phyloP scores from a whole-genome alignment of 225 moss, liverwort and hornwort genomes.

The Asterella californica region DNA sequence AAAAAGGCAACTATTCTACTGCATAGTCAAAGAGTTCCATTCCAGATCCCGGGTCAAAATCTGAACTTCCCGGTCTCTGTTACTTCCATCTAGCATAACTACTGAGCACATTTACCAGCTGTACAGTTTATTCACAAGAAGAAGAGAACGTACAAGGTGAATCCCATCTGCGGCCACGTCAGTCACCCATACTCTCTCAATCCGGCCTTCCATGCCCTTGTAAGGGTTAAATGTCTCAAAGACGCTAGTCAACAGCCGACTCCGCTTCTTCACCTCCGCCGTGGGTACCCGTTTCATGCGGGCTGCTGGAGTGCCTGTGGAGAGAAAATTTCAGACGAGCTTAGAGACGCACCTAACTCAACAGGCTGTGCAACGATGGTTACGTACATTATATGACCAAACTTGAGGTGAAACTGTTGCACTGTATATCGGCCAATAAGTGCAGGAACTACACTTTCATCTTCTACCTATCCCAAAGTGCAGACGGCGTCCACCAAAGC shows the following conservation, averaged over 20 bases:
- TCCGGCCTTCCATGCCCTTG: slow-evolving; percentile 63
- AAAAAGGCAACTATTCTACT: neutral
- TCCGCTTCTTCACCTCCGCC: slow-evolving; percentile 81
- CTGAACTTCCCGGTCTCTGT: neutral
- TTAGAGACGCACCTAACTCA: neutral
- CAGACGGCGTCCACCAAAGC: no score
- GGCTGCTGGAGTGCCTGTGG: slow-evolving; percentile 82
- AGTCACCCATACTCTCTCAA: slow-evolving; percentile 82
- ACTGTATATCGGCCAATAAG: neutral
- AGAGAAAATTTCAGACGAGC: neutral
- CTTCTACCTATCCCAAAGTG: neutral
- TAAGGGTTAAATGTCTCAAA: slow-evolving; percentile 83
- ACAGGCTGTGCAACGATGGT: neutral
- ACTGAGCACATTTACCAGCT: neutral
- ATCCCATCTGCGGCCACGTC: slow-evolving; percentile 76
- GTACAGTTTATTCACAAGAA: neutral
- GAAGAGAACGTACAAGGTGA: slow-evolving; percentile 50
- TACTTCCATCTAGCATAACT: neutral
- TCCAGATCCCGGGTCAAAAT: neutral
- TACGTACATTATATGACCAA: neutral
- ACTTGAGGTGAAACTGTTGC: neutral
- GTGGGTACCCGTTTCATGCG: slow-evolving; percentile 92
- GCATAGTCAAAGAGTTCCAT: neutral
- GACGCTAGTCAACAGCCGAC: slow-evolving; percentile 68
- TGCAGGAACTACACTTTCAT: neutral